A percentile compares a stretch with the other conserved stretches of the same genome.
Conservation (phyloP, 306 rosid genomes). For the Trichosanthes cucumerina region DNA sequence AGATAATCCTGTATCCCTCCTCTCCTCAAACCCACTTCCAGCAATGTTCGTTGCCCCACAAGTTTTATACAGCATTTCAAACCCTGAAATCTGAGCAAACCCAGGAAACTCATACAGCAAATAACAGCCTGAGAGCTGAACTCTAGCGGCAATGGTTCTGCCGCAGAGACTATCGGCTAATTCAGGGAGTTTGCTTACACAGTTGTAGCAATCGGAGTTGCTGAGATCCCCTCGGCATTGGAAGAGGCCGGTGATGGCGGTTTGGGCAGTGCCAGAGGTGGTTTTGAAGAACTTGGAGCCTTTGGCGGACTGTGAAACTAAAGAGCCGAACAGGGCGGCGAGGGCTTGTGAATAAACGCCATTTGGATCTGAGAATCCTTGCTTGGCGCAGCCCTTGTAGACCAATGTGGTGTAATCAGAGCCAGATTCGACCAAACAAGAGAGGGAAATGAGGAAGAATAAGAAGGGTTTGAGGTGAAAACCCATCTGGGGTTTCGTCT, state of each 20-base stretch:
- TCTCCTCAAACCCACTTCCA: constrained; percentile 71
- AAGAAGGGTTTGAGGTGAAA: constrained; percentile 23
- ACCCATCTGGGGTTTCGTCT: constrained; percentile 39
- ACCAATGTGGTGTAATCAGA: constrained; percentile 57
- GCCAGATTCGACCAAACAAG: constrained; percentile 31
- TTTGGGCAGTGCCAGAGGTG: constrained; percentile 46
- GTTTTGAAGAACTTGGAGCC: constrained; percentile 57
- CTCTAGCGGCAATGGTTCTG: constrained; percentile 57
- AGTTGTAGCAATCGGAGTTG: constrained; percentile 57
- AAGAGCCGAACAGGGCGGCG: constrained; percentile 55
- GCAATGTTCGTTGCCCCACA: constrained; percentile 58
- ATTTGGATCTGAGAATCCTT: constrained; percentile 69
- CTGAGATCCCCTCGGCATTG: constrained; percentile 88
- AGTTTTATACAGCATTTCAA: constrained; percentile 63
- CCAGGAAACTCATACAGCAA: constrained; percentile 64
- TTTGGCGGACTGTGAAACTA: constrained; percentile 65
- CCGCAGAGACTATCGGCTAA: constrained; percentile 56
- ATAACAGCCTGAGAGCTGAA: constrained; percentile 78
- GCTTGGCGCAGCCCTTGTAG: constrained; percentile 89
- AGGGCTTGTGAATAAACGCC: constrained; percentile 76
- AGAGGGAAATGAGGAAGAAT: not conserved
- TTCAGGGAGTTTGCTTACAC: constrained; percentile 66
- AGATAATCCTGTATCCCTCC: constrained; percentile 64
- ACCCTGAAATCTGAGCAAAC: constrained; percentile 75
- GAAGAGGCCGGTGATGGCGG: constrained; percentile 57